Conservation (phyloP, 148 eudicot species). For the Mesembryanthemum crystallinum region DNA sequence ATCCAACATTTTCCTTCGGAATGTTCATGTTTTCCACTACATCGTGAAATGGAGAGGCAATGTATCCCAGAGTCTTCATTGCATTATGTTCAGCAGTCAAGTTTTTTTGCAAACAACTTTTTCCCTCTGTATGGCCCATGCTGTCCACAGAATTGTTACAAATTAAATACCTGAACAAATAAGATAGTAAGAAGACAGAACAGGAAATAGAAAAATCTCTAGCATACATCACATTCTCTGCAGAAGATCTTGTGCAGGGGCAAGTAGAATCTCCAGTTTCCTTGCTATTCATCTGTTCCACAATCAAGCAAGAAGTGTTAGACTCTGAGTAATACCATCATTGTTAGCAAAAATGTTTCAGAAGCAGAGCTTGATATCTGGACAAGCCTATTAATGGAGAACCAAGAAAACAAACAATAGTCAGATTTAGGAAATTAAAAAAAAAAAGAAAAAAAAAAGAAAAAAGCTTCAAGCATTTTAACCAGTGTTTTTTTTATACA, state of each 20-base stretch:
- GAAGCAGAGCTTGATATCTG: neutral
- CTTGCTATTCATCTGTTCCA: constrained; percentile 24
- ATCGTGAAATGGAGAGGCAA: constrained; percentile 4
- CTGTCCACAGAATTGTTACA: constrained; percentile 21
- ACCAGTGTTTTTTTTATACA: no score
- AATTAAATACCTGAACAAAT: constrained; percentile 8
- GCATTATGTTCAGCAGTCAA: constrained; percentile 15
- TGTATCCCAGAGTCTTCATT: constrained; percentile 10
- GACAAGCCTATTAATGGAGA: neutral
- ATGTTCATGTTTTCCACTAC: neutral
- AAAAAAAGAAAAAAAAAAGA: no score
- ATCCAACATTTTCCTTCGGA: constrained; percentile 24
- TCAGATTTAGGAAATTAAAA: no score
- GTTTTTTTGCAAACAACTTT: constrained; percentile 15
- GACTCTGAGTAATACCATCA: constrained; percentile 4
- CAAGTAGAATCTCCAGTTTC: constrained; percentile 18
- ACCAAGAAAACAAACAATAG: no score
- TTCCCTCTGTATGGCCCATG: constrained; percentile 9
- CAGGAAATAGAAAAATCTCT: neutral
- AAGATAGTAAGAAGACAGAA: neutral
- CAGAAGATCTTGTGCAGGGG: constrained; percentile 14
- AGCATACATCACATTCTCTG: constrained; percentile 27
- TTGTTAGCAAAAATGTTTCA: neutral
- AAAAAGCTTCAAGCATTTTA: no score
- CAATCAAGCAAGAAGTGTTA: constrained; percentile 19